A percentile compares a stretch with the other conserved stretches of the same genome.
These are phyloP conservation scores for Striga asiatica DNA, from an alignment of 257 asterid species.

Conservation along the genomic window DNA sequence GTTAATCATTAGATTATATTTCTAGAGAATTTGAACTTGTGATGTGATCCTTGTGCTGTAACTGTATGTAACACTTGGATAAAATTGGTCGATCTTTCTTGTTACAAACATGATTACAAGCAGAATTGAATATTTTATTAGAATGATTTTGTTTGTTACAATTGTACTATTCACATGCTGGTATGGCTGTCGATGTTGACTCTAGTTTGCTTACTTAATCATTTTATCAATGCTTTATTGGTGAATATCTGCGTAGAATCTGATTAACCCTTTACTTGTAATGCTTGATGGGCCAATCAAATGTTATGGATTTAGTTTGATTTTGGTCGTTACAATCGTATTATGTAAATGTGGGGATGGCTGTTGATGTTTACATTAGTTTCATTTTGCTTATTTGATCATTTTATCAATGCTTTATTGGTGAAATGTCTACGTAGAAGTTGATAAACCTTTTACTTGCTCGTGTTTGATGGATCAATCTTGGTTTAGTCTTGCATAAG, in stretches of 20 bases:
- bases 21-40: neutral
- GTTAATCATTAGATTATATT: neutral
- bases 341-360: neutral
- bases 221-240: neutral
- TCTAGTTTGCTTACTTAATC: neutral
- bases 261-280: neutral
- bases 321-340: neutral
- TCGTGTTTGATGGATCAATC: constrained; percentile 1
- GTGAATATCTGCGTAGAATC: neutral
- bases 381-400: neutral
- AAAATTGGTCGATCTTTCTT: neutral
- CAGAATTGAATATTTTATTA: neutral
- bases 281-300: neutral
- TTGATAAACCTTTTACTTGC: neutral
- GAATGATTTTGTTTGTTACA: neutral
- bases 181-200: neutral
- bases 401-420: neutral
- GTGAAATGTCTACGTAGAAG: neutral
- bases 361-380: neutral
- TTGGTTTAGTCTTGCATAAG: neutral
- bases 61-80: neutral
- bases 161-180: neutral
- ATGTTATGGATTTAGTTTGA: neutral
- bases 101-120: neutral
- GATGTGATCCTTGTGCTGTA: neutral